Evolutionary conservation across 805 yeast species (phyloP).

Genomic region (Teunomyces funiuensis): DNA sequence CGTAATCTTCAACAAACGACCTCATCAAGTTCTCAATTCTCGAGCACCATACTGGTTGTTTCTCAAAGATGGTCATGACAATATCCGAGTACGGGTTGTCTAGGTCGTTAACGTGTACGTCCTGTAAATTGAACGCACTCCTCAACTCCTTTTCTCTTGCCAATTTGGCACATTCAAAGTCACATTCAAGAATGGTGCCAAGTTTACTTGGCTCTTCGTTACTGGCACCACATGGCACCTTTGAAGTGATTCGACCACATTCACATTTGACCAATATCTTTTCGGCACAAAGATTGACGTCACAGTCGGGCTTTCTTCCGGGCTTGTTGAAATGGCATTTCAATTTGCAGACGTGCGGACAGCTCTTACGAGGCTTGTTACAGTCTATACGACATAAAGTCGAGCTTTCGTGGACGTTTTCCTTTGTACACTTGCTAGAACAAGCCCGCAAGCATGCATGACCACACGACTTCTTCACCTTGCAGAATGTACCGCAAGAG

Average conservation of each 20-base stretch:
- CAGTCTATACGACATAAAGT: slow-evolving; percentile 59
- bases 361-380: slow-evolving; percentile 47
- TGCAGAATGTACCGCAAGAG: slow-evolving; percentile 54
- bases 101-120: slow-evolving; percentile 11
- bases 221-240: slow-evolving; percentile 60
- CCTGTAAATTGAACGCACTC: slow-evolving; percentile 51
- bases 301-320: slow-evolving; percentile 44
- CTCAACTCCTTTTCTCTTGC: slow-evolving; percentile 62
- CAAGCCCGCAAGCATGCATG: slow-evolving; percentile 57
- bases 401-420: slow-evolving; percentile 51
- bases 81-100: slow-evolving; percentile 45
- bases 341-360: slow-evolving; percentile 67
- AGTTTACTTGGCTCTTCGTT: slow-evolving; percentile 27
- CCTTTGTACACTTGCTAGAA: slow-evolving; percentile 57
- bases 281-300: slow-evolving; percentile 51
- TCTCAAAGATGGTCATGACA: slow-evolving; percentile 46
- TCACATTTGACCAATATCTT: slow-evolving; percentile 53
- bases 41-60: slow-evolving; percentile 68
- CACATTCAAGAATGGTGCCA: slow-evolving; percentile 55
- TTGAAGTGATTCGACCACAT: slow-evolving; percentile 58
- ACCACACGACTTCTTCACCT: slow-evolving; percentile 35
- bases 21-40: slow-evolving; percentile 56
- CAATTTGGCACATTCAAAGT: slow-evolving; percentile 62
- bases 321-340: slow-evolving; percentile 60
- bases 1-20: slow-evolving; percentile 45